These are phyloP conservation scores for Chalara sp. DNA, from an alignment of 2,329 filamentous ascomycete genomes.

Conservation along the genomic window DNA sequence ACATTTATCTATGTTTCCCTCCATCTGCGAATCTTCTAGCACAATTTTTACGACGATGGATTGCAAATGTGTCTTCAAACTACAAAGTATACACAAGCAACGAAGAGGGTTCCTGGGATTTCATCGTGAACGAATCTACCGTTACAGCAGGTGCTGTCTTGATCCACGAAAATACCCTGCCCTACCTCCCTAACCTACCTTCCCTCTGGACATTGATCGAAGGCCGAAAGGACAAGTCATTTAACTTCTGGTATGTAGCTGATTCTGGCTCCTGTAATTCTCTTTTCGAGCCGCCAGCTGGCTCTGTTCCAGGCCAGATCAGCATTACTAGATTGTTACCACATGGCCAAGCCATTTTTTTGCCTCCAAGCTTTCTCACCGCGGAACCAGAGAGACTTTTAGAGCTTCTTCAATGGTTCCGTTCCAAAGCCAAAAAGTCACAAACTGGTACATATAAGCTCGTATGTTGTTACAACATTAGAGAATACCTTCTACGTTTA, in stretches of 20 bases:
- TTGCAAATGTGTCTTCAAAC: conserved; percentile 32
- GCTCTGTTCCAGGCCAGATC: conserved; percentile 27
- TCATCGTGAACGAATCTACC: conserved; percentile 30
- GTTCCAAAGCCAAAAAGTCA: conserved; percentile 9
- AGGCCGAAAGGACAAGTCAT: background rate
- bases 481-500: conserved; percentile 23
- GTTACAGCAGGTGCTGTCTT: conserved; percentile 15
- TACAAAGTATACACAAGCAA: conserved; percentile 38
- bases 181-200: conserved; percentile 15
- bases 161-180: conserved; percentile 20
- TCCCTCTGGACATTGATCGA: conserved; percentile 5
- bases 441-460: conserved; percentile 12
- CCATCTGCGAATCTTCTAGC: conserved; percentile 27
- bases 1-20: conserved; percentile 46
- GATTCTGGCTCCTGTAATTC: conserved; percentile 12
- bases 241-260: conserved; percentile 21
- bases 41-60: conserved; percentile 37
- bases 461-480: conserved; percentile 18
- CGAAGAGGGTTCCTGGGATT: conserved; percentile 39
- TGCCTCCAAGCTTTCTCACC: conserved; percentile 44
- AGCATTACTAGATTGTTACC: conserved; percentile 37
- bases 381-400: conserved; percentile 35
- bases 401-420: conserved; percentile 37
- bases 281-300: conserved; percentile 17
- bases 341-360: conserved; percentile 35